Evolutionary conservation across 306 rosid genomes (phyloP), one percentile per base, ranked within the genome.

Genomic region (Acacia acuminata): DNA sequence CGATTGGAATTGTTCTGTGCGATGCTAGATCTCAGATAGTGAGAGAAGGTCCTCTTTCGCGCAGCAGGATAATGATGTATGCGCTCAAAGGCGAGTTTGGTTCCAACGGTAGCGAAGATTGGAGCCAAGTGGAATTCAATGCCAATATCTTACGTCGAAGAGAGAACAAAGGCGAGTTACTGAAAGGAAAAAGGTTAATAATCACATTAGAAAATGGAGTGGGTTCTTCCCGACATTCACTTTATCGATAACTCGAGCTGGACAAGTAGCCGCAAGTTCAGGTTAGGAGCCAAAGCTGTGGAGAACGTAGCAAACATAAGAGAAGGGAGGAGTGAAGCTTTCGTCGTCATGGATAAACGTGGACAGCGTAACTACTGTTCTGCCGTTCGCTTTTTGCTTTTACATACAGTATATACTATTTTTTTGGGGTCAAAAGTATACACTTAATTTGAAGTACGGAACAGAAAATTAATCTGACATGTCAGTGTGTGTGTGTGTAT

Each of bases 201-300:
- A 17, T 86, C 15, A 83, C 84, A 16, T 78, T 94, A 10, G 50
- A 53, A 63, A 79, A 86, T 30, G 98, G 98, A 45, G 81, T 85
- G 73, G 88, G 84, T 42, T 5, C 0, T 90, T 1, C 13, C 61
- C 42, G 58, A 86, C 5, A 11, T 78, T 22, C 1, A 11, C 67
- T 82, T 94, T 19, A 88, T 86, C 4, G 98, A 94, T 77, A 94
- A 92, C 55, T 94, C 98, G 0, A 84, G 91, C 66, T 94, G 98
- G 98, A 56, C 72, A 8, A 85, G 89, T 76, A 55, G 86, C 79
- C 19, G 89, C 20, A 90, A 2, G 79, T 92, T 92, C 76, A 83
- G 91, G 71, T 56, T 94, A 70, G 97, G 92, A 80, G 94, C 83
- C 75, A 88, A 65, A 82, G 85, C 56, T 43, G 83, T 66, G 56